These are phyloP conservation scores for Croton setiger DNA, from an alignment of 441 rosid genomes.

Conservation along the genomic window DNA sequence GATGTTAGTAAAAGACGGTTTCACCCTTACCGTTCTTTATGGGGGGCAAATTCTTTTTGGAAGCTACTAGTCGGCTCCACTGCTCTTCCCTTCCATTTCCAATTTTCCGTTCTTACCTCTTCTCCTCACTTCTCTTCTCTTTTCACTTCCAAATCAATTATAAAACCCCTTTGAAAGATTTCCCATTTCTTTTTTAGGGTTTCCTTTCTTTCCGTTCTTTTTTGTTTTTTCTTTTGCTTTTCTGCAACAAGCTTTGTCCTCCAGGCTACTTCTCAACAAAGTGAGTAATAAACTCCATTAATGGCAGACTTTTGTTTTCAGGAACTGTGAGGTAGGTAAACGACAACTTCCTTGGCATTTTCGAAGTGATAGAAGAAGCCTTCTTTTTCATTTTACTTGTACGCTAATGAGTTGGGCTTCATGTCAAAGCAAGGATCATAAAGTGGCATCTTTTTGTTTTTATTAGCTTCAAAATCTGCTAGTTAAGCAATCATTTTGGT, in stretches of 20 bases:
- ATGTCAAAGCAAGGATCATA: conserved; percentile 14
- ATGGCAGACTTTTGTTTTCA: conserved; percentile 26
- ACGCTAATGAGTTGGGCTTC: conserved; percentile 19
- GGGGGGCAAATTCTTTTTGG: conserved; percentile 21
- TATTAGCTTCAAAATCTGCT: conserved; percentile 25
- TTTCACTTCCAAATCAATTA: not conserved
- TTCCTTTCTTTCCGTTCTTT: not conserved
- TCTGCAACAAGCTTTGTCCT: conserved; percentile 20
- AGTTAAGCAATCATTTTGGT: conserved; percentile 32
- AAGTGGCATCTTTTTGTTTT: conserved; percentile 5
- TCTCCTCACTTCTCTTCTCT: not conserved
- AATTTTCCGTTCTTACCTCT: too few species aligned
- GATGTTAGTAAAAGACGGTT: conserved; percentile 16
- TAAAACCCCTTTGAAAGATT: not conserved
- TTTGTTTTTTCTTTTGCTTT: not conserved
- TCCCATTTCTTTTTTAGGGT: conserved; percentile 7
- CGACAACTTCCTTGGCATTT: conserved; percentile 28
- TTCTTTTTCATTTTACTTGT: conserved; percentile 10
- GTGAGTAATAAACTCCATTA: conserved; percentile 29
- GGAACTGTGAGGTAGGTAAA: conserved; percentile 37
- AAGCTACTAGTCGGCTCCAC: conserved; percentile 6
- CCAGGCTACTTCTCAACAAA: conserved; percentile 26
- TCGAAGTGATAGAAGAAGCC: conserved; percentile 2
- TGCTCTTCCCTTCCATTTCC: not conserved
- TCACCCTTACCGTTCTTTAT: conserved; percentile 19